Evolutionary conservation across 1,284 basidiomycete genomes (phyloP).

Genomic region (Macrocystidia cucumis): DNA sequence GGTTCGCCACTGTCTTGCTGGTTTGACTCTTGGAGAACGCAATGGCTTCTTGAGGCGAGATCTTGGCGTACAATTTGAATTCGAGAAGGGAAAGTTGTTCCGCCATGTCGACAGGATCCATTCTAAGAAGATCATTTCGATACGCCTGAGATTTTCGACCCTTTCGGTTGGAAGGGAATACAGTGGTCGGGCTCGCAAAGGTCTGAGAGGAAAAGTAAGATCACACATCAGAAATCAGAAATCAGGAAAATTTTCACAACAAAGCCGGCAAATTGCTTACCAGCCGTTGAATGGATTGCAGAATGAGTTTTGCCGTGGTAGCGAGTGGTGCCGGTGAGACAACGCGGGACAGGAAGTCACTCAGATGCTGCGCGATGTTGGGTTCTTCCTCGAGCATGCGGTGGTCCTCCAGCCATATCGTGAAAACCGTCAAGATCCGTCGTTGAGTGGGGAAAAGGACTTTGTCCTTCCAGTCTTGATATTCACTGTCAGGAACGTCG

Average conservation of each 20-base stretch:
- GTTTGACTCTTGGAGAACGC: conserved; percentile 36
- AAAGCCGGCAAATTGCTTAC: conserved; percentile 31
- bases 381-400: conserved; percentile 57
- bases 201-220: conserved; percentile 8
- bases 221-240: conserved; percentile 1
- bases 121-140: conserved; percentile 43
- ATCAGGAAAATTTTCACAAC: background rate
- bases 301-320: conserved; percentile 39
- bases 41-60: conserved; percentile 56
- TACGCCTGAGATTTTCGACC: conserved; percentile 34
- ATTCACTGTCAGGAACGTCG: conserved; percentile 40
- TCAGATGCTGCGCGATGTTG: conserved; percentile 45
- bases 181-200: conserved; percentile 12
- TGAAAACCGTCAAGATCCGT: conserved; percentile 48
- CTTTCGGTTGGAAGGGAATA: conserved; percentile 23
- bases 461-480: conserved; percentile 59
- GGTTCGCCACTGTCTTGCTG: conserved; percentile 30
- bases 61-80: conserved; percentile 46
- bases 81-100: conserved; percentile 59
- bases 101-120: conserved; percentile 49
- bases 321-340: conserved; percentile 32
- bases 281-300: conserved; percentile 45
- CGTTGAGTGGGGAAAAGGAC: conserved; percentile 49
- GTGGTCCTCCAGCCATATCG: conserved; percentile 54
- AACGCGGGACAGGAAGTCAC: conserved; percentile 46